Base-by-base conservation (phyloP, 257 asterid genomes). In the Ocimum tenuiflorum region DNA sequence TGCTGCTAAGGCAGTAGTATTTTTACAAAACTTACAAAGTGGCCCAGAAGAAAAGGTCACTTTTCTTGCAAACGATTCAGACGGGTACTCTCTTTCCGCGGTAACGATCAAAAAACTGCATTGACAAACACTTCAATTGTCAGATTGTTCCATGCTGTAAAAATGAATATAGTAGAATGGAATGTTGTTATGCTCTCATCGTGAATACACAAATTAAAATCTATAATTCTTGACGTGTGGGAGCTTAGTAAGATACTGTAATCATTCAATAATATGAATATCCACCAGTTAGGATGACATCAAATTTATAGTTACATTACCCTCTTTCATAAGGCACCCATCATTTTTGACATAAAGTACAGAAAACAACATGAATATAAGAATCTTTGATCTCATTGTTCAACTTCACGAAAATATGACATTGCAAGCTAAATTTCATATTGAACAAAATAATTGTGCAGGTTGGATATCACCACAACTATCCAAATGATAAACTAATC, bases 31-130 rank as follows among this genome's bases (percentile, higher is more conserved):
- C 78, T 55, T 65, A 73, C 79, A 72, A 54, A 53, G 35, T 9
- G 8, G 69, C 18, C 65, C 31, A 24, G 11, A 45, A 19, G 29
- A 60, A 14, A 52, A 47, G 35, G 31, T 24, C 24, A 45, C 62
- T 65, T 71, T 68, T 77, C 54, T 46, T 14, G 75, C 70, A 55
- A 24, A 64, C 33, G 12, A 39, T 58, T 70, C 69, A 88, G 19
- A 86, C 95, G 0, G 96, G 95, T 43, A 86, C 96, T 67, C 96
- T 77, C 72, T 84, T 88, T 19, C 96, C 90, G 20, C 95, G 95
- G 61, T 84, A 80, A 29, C 88, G 85, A 19, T 88, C 96, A 72
- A 88, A 70, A 74, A 91, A 76, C 97, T 88, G 96, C 91, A 84
- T 47, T 42, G 63, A 31, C 54, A 23, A 43, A 65, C 12, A 43